Base-by-base conservation (phyloP, 2,329 filamentous ascomycete genomes). In the Coleophoma crateriformis region DNA sequence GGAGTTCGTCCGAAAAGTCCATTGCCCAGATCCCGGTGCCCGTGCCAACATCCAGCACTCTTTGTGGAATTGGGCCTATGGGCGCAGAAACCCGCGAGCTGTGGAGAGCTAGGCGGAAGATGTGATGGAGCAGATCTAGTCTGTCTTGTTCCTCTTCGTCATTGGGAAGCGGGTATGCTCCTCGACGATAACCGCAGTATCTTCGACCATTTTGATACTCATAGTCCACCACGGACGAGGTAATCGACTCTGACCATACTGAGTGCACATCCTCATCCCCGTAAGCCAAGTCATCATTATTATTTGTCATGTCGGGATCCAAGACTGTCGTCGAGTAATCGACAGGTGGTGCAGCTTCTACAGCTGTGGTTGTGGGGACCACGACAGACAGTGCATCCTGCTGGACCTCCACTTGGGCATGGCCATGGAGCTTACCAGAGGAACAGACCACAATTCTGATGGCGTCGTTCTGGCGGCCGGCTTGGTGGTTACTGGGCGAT, bases 1-100 rank as follows among this genome's bases (percentile, higher is more conserved):
- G 82, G 52, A 82, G 85, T 45, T 69, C 59, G 58, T 81, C 77
- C 19, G 50, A 50, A 35, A 58, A 44, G 4, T 44, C 41, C 19
- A 72, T 69, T 7, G 68, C 65, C 70, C 70, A 72, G 22, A 70
- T 67, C 3, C 70, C 71, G 5, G 67, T 69, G 8, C 70, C 70
- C 1, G 69, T 71, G 13, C 69, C 69, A 20, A 71, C 58, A 45
- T 72, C 70, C 1, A 72, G 61, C 12, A 71, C 48, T 35, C 54
- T 61, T 33, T 54, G 42, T n/a, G 43, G 37, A 34, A 22, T 51
- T 11, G 47, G 37, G 13, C n/a, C 20, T 12, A 56, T 46, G 12
- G 54, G 54, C 14, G 54, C 54, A 20, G 54, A 43, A 46, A 46
- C 50, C 19, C 56, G 52, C 42, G 51, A 48, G 4, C 48, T 45